These are phyloP conservation scores for Ottelia alismoides DNA, from an alignment of 106 monocot species.

Conservation along the genomic window DNA sequence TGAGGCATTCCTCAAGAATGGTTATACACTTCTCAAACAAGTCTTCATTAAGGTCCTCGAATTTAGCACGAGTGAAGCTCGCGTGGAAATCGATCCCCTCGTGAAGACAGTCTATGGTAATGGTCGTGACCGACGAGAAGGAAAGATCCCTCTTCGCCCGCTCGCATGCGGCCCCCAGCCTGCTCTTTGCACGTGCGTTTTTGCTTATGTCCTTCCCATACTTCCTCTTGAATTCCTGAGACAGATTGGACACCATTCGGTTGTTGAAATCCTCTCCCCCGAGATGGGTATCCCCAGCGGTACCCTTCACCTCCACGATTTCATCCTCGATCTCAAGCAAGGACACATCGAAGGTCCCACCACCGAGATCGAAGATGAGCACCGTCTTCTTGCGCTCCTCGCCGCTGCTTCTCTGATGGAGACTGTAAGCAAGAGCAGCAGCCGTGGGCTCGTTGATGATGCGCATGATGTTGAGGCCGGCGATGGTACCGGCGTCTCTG, in stretches of 20 bases:
- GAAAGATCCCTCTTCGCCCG: slow-evolving; percentile 12
- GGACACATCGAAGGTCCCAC: slow-evolving; percentile 3
- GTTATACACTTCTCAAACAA: slow-evolving; percentile 51
- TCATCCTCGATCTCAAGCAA: slow-evolving; percentile 8
- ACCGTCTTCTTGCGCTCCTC: slow-evolving; percentile 9
- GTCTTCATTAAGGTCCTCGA: slow-evolving; percentile 20
- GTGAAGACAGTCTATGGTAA: slow-evolving; percentile 9
- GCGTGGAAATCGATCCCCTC: slow-evolving; percentile 16
- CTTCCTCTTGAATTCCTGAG: slow-evolving; percentile 4
- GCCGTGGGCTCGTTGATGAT: slow-evolving; percentile 9
- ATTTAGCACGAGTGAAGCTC: slow-evolving; percentile 3
- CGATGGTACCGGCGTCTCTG: slow-evolving; percentile 14
- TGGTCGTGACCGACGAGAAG: slow-evolving; percentile 4
- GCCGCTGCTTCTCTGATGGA: neutral
- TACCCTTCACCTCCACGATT: slow-evolving; percentile 9
- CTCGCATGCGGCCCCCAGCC: slow-evolving; percentile 11
- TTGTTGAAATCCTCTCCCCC: slow-evolving; percentile 17
- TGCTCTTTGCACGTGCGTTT: neutral
- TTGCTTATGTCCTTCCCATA: slow-evolving; percentile 12
- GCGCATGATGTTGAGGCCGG: slow-evolving; percentile 11
- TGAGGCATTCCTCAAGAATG: slow-evolving; percentile 47
- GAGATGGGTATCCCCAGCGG: slow-evolving; percentile 9
- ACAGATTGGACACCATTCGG: slow-evolving; percentile 8
- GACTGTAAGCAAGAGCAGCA: slow-evolving; percentile 15
- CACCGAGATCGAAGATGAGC: slow-evolving; percentile 12